phyloP scores from a whole-genome alignment of 768 basidiomycete genomes.

The Galerina sulciceps region DNA sequence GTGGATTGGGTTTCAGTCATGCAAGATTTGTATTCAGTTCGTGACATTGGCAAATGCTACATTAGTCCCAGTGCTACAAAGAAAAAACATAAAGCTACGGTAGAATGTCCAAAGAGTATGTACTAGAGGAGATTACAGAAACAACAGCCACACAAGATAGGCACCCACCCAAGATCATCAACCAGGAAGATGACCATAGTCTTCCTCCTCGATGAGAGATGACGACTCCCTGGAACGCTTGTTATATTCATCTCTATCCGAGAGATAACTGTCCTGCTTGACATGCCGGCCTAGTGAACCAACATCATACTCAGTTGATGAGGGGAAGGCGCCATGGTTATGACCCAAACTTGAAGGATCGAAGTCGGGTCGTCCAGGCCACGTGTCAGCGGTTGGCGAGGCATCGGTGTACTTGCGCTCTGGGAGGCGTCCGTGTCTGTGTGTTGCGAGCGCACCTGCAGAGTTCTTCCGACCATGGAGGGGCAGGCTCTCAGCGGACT shows the following conservation, averaged over 20 bases:
- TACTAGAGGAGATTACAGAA: too few relatives aligned
- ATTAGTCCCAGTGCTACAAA: too few relatives aligned
- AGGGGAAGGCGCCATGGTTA: neutral
- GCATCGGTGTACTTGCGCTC: slow-evolving; percentile 9
- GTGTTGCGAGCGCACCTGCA: neutral
- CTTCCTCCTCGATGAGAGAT: slow-evolving; percentile 17
- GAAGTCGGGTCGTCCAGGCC: neutral
- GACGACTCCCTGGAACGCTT: slow-evolving; percentile 7
- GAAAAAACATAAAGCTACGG: too few relatives aligned
- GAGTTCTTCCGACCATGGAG: slow-evolving; percentile 13
- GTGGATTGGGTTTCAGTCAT: too few relatives aligned
- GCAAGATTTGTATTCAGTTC: too few relatives aligned
- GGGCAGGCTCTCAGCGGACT: slow-evolving; percentile 10
- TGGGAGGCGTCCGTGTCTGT: slow-evolving; percentile 15
- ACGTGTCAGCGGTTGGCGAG: neutral
- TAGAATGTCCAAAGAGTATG: too few relatives aligned
- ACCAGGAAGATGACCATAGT: slow-evolving; percentile 22
- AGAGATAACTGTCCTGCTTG: neutral
- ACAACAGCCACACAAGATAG: too few relatives aligned
- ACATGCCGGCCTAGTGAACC: slow-evolving; percentile 8
- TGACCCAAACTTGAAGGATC: neutral
- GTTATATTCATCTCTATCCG: neutral
- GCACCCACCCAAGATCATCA: neutral
- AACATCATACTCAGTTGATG: neutral
- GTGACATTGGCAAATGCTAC: too few relatives aligned